Percentiles rank a stretch among this genome's conserved stretches.
These are phyloP conservation scores for Beta lomatogona DNA, from an alignment of 179 eudicot genomes.

Conservation along the genomic window DNA sequence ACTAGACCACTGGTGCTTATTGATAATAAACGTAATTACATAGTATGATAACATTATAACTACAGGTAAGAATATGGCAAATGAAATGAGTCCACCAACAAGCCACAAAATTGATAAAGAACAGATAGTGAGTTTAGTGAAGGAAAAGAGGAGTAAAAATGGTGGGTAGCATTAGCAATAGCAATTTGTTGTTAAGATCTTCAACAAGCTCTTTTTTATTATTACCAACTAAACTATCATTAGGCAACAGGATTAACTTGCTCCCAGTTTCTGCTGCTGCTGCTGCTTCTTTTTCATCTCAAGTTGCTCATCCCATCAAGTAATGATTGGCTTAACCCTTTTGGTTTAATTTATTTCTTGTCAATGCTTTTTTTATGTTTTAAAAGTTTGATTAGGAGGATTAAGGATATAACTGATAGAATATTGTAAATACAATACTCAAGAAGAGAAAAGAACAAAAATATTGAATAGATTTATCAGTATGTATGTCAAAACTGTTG, in stretches of 20 bases:
- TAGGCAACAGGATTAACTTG: background rate
- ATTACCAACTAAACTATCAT: constrained; percentile 14
- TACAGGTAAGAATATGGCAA: background rate
- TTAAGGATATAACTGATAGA: too few relatives aligned
- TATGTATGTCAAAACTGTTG: too few relatives aligned
- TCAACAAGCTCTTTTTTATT: constrained; percentile 8
- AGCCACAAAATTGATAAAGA: background rate
- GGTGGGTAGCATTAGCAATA: constrained; percentile 23
- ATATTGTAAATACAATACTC: too few relatives aligned
- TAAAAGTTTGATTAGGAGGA: background rate
- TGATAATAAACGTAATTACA: accelerated
- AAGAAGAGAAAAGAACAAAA: too few relatives aligned
- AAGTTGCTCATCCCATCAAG: constrained; percentile 6
- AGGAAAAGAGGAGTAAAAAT: constrained; percentile 10
- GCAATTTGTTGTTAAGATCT: background rate
- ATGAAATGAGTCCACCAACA: background rate
- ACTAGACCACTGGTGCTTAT: constrained; percentile 67
- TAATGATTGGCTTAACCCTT: background rate
- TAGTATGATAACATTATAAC: too few relatives aligned
- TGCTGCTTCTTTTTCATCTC: constrained; percentile 7
- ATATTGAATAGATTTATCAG: too few relatives aligned
- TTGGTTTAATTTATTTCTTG: background rate
- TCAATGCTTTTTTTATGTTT: background rate
- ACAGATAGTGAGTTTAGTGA: background rate
- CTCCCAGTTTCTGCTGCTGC: constrained; percentile 6